A percentile compares a stretch with the other conserved stretches of the same genome.
Evolutionary conservation across 352 stramenopile genomes (phyloP).

Genomic region (Globisporangium mamillatum): DNA sequence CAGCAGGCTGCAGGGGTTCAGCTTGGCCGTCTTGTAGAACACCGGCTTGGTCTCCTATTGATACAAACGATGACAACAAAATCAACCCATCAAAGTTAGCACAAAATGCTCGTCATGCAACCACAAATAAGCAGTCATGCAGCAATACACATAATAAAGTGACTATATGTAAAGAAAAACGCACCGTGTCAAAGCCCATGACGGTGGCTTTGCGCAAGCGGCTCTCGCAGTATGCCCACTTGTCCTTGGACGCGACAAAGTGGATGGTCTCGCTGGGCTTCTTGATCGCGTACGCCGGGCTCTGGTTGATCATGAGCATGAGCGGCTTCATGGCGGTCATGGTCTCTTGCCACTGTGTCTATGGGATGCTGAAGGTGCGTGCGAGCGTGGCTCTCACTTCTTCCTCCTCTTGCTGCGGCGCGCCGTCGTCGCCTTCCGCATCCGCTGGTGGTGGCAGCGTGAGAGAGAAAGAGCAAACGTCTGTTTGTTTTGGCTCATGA

Average conservation of each 20-base stretch:
- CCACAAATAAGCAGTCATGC: neutral
- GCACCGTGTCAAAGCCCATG: conserved; percentile 72
- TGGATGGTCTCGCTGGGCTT: conserved; percentile 32
- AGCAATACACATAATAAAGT: neutral
- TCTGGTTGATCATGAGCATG: conserved; percentile 48
- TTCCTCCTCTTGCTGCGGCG: conserved; percentile 8
- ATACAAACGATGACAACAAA: conserved; percentile 6
- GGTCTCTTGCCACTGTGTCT: neutral
- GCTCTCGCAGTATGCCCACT: conserved; percentile 49
- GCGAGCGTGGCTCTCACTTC: conserved; percentile 5
- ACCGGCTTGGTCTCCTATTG: conserved; percentile 68
- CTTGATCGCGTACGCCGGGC: conserved; percentile 51
- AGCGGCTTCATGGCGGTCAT: conserved; percentile 26
- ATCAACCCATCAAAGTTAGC: conserved; percentile 17
- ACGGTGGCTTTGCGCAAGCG: conserved; percentile 45
- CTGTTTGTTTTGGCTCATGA: neutral
- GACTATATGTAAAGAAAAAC: conserved; percentile 11
- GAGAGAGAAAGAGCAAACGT: conserved; percentile 4
- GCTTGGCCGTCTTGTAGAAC: conserved; percentile 34
- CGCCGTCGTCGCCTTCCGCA: conserved; percentile 10
- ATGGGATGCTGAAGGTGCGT: neutral
- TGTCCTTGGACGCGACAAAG: conserved; percentile 44
- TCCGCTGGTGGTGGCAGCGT: conserved; percentile 7
- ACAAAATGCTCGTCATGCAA: neutral
- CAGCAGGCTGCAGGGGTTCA: conserved; percentile 52